phyloP scores from a whole-genome alignment of 305 asterid species.

The Solanum hybrid region DNA sequence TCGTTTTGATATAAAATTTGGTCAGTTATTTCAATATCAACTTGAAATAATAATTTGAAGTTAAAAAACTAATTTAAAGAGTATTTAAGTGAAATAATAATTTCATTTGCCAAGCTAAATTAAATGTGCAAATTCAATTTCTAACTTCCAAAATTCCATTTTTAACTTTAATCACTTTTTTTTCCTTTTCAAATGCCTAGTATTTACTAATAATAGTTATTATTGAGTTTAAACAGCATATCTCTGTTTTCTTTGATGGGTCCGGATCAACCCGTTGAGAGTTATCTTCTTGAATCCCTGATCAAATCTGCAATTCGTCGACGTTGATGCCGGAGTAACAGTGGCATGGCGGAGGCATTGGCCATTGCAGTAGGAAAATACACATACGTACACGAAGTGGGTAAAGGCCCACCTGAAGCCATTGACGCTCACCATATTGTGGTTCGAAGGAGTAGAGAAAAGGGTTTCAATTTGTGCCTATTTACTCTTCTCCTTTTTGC shows the following conservation, averaged over 20 bases:
- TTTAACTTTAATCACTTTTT: neutral
- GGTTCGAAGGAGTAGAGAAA: conserved; percentile 22
- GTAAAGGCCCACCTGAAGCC: conserved; percentile 41
- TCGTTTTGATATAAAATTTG: neutral
- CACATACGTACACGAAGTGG: conserved; percentile 42
- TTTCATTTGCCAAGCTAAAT: neutral
- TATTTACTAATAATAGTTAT: neutral
- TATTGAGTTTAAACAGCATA: neutral
- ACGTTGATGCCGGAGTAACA: conserved; percentile 15
- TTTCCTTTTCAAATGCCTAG: neutral
- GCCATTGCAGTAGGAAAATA: conserved; percentile 30
- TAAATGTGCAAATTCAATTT: neutral
- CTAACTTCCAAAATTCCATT: neutral
- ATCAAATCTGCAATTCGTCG: neutral
- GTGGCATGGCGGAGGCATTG: conserved; percentile 12
- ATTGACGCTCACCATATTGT: conserved; percentile 58
- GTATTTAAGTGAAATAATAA: neutral
- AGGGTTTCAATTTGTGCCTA: conserved; percentile 23
- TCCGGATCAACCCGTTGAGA: neutral
- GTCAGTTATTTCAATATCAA: neutral
- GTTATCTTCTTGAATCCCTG: neutral
- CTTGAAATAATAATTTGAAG: neutral
- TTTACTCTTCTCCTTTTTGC: conserved; percentile 28
- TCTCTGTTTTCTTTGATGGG: neutral
- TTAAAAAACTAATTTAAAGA: neutral